Evolutionary conservation across 495 filamentous ascomycete species (phyloP).

Genomic region (Ramalina peruviana): DNA sequence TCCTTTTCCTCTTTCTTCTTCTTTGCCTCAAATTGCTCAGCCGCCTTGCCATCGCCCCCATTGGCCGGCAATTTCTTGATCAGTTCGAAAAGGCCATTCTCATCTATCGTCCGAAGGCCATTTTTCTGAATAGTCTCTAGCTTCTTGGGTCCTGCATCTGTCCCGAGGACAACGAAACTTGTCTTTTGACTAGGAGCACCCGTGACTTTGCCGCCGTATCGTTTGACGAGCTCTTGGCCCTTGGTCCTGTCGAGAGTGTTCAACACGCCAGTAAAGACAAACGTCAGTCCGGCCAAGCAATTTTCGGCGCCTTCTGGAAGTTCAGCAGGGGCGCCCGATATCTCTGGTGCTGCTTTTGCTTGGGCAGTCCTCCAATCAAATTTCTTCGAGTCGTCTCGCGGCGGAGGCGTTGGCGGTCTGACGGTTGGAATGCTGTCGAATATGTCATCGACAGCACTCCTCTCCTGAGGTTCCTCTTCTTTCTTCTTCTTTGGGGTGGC

Average conservation of each 20-base stretch:
- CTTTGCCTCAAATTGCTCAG: constrained; percentile 68
- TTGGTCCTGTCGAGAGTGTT: constrained; percentile 70
- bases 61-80: constrained; percentile 72
- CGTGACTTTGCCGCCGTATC: constrained; percentile 84
- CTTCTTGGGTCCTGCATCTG: constrained; percentile 87
- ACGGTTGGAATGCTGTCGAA: constrained; percentile 77
- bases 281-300: constrained; percentile 81
- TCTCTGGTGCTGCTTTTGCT: constrained; percentile 42
- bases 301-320: constrained; percentile 74
- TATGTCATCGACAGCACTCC: constrained; percentile 59
- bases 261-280: constrained; percentile 92
- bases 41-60: constrained; percentile 78
- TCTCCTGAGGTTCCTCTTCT: constrained; percentile 50
- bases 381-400: constrained; percentile 44
- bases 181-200: constrained; percentile 80
- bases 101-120: constrained; percentile 79
- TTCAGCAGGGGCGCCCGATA: constrained; percentile 49
- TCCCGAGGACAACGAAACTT: constrained; percentile 80
- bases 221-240: constrained; percentile 74
- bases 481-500: constrained; percentile 33
- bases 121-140: constrained; percentile 68
- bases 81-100: constrained; percentile 80
- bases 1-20: constrained; percentile 68
- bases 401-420: constrained; percentile 66
- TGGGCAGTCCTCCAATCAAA: constrained; percentile 51